Percentiles rank a stretch among this genome's conserved stretches.
Conservation (phyloP, 306 rosid genomes). For the Argentina anserina region DNA sequence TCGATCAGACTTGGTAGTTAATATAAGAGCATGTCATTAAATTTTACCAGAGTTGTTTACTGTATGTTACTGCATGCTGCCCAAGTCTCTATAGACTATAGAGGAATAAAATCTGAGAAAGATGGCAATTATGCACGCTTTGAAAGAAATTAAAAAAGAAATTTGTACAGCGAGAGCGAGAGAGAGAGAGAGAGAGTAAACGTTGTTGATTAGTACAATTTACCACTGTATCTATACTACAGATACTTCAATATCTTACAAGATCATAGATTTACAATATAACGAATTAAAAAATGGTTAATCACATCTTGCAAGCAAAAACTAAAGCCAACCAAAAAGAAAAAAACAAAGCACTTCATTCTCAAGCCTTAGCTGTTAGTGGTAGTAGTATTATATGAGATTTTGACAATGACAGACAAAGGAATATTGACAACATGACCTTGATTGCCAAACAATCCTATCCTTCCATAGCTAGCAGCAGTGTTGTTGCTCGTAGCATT, state of each 20-base stretch:
- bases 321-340: constrained; percentile 8
- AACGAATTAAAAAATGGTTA: constrained; percentile 62
- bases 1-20: not conserved
- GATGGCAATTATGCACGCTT: not conserved
- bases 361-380: constrained; percentile 23
- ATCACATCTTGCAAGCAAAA: constrained; percentile 22
- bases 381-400: constrained; percentile 43
- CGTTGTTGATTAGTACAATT: not conserved
- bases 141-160: not conserved
- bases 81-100: not conserved
- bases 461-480: constrained; percentile 80
- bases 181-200: not conserved
- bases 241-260: constrained; percentile 41
- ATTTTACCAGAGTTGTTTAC: not conserved
- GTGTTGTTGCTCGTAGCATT: constrained; percentile 56
- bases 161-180: not conserved
- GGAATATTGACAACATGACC: constrained; percentile 86
- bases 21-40: not conserved
- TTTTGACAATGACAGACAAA: constrained; percentile 54
- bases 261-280: constrained; percentile 26
- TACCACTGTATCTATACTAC: constrained; percentile 31
- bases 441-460: constrained; percentile 76
- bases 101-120: not conserved
- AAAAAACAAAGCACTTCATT: not conserved
- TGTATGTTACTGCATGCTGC: not conserved